These are phyloP conservation scores for Solanum raphanifolium DNA, from an alignment of 257 asterid species.

Conservation along the genomic window DNA sequence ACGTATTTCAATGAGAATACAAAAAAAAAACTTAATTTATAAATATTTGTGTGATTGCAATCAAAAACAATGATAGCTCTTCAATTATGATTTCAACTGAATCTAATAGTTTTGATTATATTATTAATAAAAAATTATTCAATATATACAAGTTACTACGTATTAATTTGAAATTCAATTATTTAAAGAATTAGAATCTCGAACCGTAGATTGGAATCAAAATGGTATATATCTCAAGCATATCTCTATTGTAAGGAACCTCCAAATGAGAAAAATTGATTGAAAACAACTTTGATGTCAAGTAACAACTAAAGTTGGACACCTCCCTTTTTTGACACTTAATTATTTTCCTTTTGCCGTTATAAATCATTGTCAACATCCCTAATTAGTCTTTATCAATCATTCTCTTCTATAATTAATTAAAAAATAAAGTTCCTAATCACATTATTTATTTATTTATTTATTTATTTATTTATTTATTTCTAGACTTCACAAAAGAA, in stretches of 20 bases:
- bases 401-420: neutral
- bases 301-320: slow-evolving; percentile 18
- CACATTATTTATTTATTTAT: neutral
- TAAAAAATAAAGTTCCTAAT: neutral
- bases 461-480: neutral
- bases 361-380: slow-evolving; percentile 23
- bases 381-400: slow-evolving; percentile 6
- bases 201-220: neutral
- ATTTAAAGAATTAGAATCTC: neutral
- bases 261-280: slow-evolving; percentile 6
- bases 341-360: neutral
- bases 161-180: neutral
- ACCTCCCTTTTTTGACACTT: slow-evolving; percentile 7
- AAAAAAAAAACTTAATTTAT: neutral
- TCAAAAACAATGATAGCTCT: neutral
- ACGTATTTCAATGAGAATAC: too few species aligned
- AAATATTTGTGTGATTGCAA: neutral
- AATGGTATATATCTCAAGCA: neutral
- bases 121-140: neutral
- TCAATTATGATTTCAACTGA: fast-evolving
- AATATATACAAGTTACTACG: neutral
- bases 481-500: neutral
- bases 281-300: slow-evolving; percentile 23
- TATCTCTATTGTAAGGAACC: neutral
- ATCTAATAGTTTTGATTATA: neutral